Evolutionary conservation across 148 eudicot species (phyloP), one percentile per base, ranked within the genome.

Genomic region (Hydrangea macrophylla): DNA sequence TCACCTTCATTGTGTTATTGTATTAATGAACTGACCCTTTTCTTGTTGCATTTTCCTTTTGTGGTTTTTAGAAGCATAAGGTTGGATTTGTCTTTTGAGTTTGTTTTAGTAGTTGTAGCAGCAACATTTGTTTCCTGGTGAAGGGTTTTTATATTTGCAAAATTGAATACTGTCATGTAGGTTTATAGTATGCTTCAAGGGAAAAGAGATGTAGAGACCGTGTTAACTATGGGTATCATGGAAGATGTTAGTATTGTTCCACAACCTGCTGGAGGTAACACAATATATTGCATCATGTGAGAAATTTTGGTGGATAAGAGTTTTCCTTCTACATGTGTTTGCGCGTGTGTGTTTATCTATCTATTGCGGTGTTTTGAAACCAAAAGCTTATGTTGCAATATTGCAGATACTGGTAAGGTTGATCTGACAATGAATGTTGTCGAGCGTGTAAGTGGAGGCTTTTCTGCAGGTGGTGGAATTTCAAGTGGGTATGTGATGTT

Each of bases 171-270:
- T 48, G 11, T 65, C 68, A 51, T 68, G 27, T 74, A 95, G 99
- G 99, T 95, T 22, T 95, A 95, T 75, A 95, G 97, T 76, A 82
- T 95, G 86, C 86, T 91, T 91, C 99, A 95, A 80, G 99, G 96
- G 39, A 95, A 87, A 84, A 84, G 97, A 78, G 99, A 95, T 74
- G 97, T 87, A 9, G 99, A 95, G 44, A 95, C 97, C 58, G 78
- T 95, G 45, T 73, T 91, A 73, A 85, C 97, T 6, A 95, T 91
- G 99, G 99, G 99, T 73, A 81, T 87, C 36, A 94, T 94, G 99
- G 99, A 94, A 66, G 99, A 94, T 84, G 96, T 89, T 63, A 94
- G 93, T 73, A 91, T 94, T 69, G 84, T 94, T 63, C 97, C 99
- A 42, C 99, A 94, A 82, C 99, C 99, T 70, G 97, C 99, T 57